phyloP scores from a whole-genome alignment of 2,329 filamentous ascomycete species.

The Exophiala mesophila region DNA sequence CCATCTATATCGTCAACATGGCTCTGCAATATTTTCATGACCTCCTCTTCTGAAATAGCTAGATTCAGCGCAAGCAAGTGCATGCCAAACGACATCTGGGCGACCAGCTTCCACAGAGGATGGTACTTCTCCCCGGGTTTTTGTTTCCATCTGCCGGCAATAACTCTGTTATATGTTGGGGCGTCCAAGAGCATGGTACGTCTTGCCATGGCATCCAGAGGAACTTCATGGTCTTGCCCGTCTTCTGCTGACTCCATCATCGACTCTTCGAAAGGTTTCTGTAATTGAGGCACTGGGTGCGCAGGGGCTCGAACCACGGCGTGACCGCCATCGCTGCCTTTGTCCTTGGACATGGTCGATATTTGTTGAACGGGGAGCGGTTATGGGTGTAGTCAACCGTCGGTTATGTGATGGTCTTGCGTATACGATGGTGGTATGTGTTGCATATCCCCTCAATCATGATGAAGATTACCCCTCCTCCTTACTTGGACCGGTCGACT shows the following conservation, averaged over 20 bases:
- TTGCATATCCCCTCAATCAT: no score
- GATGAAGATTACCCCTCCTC: no score
- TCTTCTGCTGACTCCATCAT: constrained; percentile 35
- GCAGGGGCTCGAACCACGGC: constrained; percentile 27
- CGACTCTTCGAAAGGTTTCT: constrained; percentile 44
- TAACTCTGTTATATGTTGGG: constrained; percentile 63
- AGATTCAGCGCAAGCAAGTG: constrained; percentile 79
- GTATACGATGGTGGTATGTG: no score
- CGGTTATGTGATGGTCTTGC: no score
- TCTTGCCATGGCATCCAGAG: constrained; percentile 43
- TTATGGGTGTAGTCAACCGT: no score
- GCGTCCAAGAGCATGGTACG: constrained; percentile 65
- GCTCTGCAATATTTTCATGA: constrained; percentile 79
- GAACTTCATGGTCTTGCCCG: constrained; percentile 29
- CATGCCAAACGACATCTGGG: constrained; percentile 90
- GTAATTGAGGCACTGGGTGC: constrained; percentile 40
- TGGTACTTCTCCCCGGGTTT: constrained; percentile 73
- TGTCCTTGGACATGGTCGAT: constrained; percentile 17
- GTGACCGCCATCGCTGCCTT: constrained; percentile 9
- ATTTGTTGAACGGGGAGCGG: no score
- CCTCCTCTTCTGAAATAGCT: constrained; percentile 83
- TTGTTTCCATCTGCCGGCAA: constrained; percentile 71
- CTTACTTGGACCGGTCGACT: no score
- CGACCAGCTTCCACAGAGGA: constrained; percentile 81
- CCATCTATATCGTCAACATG: constrained; percentile 93